Evolutionary conservation across 2,329 filamentous ascomycete species (phyloP).

Genomic region (Diplodia sapinea): DNA sequence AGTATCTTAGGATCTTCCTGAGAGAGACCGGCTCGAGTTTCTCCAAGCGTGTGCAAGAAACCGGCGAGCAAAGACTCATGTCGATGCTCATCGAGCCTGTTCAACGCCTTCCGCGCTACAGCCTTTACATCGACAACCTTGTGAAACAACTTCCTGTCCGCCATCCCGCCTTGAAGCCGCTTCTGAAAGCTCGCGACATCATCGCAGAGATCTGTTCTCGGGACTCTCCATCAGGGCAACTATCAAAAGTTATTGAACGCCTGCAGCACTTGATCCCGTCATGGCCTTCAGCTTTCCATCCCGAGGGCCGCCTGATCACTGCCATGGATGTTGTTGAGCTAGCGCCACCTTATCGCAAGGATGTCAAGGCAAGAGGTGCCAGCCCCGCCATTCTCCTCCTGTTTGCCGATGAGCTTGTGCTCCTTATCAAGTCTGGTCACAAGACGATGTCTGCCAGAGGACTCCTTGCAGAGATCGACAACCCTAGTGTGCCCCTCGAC

Average conservation of each 20-base stretch:
- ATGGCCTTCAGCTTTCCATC: slow-evolving; percentile 75
- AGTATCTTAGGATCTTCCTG: slow-evolving; percentile 78
- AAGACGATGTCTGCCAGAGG: slow-evolving; percentile 73
- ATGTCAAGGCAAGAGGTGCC: slow-evolving; percentile 49
- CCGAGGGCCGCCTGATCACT: slow-evolving; percentile 77
- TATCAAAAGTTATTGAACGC: slow-evolving; percentile 74
- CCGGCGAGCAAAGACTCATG: slow-evolving; percentile 87
- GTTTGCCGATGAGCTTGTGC: slow-evolving; percentile 80
- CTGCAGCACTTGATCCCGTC: slow-evolving; percentile 76
- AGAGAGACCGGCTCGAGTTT: slow-evolving; percentile 81
- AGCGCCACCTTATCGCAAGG: slow-evolving; percentile 69
- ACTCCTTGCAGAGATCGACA: slow-evolving; percentile 83
- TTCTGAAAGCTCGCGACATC: slow-evolving; percentile 89
- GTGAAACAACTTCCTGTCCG: slow-evolving; percentile 81
- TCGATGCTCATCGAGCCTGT: slow-evolving; percentile 96
- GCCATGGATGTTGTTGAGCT: slow-evolving; percentile 82
- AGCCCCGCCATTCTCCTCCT: slow-evolving; percentile 74
- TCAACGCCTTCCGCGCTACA: slow-evolving; percentile 91
- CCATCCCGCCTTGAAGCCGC: slow-evolving; percentile 80
- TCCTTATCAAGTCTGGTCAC: slow-evolving; percentile 72
- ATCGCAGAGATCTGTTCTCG: slow-evolving; percentile 97
- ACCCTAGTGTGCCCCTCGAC: slow-evolving; percentile 63
- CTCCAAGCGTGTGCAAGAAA: slow-evolving; percentile 76
- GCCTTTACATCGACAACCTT: slow-evolving; percentile 95
- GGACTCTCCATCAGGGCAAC: slow-evolving; percentile 72